Evolutionary conservation across 2,329 filamentous ascomycete genomes (phyloP).

Genomic region (Fusarium subtropicale): DNA sequence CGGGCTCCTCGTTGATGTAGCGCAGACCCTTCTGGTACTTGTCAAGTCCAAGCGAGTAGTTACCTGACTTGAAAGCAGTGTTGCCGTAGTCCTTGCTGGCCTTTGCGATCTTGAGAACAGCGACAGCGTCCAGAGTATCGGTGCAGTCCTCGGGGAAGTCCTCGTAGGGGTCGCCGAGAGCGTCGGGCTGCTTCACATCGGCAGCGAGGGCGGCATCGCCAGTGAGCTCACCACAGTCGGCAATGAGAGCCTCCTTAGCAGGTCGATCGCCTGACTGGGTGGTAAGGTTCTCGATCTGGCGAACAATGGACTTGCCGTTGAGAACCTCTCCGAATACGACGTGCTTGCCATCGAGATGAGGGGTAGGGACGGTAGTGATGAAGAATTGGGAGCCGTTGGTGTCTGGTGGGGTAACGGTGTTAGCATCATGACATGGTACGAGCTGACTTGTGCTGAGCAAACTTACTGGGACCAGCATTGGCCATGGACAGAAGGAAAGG

Average conservation of each 20-base stretch:
- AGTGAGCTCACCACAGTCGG: slow-evolving; percentile 86
- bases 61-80: slow-evolving; percentile 85
- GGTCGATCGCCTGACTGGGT: slow-evolving; percentile 85
- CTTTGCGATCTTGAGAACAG: slow-evolving; percentile 81
- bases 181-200: slow-evolving; percentile 77
- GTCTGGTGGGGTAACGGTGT: slow-evolving; percentile 58
- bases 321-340: slow-evolving; percentile 97
- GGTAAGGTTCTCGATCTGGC: slow-evolving; percentile 86
- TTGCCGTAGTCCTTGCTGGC: slow-evolving; percentile 94
- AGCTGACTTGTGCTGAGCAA: neutral
- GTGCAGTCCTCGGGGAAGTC: slow-evolving; percentile 91
- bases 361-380: slow-evolving; percentile 93
- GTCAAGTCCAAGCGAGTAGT: slow-evolving; percentile 76
- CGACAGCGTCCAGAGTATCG: slow-evolving; percentile 70
- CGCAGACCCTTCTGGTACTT: slow-evolving; percentile 96
- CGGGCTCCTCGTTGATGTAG: slow-evolving; percentile 87
- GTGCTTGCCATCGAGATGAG: slow-evolving; percentile 95
- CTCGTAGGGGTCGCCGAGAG: slow-evolving; percentile 90
- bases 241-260: slow-evolving; percentile 75
- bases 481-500: slow-evolving; percentile 98
- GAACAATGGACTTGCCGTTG: slow-evolving; percentile 89
- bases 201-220: slow-evolving; percentile 75
- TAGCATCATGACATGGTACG: slow-evolving; percentile 12
- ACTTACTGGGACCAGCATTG: slow-evolving; percentile 88
- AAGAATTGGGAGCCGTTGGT: slow-evolving; percentile 99